phyloP scores from a whole-genome alignment of 2,329 filamentous ascomycete species.

The Scleromitrula shiraiana region DNA sequence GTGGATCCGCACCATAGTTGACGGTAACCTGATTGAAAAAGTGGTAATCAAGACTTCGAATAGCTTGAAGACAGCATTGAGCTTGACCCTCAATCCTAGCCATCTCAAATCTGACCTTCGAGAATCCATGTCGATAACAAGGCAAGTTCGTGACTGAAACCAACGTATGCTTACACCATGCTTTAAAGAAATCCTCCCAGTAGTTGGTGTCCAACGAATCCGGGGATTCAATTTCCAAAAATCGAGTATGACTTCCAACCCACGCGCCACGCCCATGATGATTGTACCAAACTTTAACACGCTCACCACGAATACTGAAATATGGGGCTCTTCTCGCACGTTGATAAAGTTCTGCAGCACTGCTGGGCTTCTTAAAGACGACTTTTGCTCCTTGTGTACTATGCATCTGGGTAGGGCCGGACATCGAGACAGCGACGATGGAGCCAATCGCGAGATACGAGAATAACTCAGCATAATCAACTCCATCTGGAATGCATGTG shows the following conservation, averaged over 20 bases:
- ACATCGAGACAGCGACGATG: not conserved
- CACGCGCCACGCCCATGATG: slow-evolving; percentile 3
- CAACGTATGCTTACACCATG: slow-evolving; percentile 1
- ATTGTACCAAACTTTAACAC: slow-evolving; percentile 8
- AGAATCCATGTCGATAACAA: not conserved
- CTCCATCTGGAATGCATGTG: slow-evolving; percentile 12
- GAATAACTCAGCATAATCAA: slow-evolving; percentile 10
- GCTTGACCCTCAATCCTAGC: not conserved
- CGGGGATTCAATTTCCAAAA: slow-evolving; percentile 2
- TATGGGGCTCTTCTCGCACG: not conserved
- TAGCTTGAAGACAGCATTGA: not conserved
- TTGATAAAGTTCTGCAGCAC: not conserved
- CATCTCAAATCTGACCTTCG: not conserved
- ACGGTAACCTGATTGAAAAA: not conserved
- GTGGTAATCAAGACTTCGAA: not conserved
- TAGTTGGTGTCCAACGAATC: not conserved
- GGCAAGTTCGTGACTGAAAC: not conserved
- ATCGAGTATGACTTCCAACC: slow-evolving; percentile 1
- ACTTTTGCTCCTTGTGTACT: not conserved
- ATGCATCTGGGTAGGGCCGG: not conserved
- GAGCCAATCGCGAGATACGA: not conserved
- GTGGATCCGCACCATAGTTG: not conserved
- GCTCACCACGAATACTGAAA: not conserved
- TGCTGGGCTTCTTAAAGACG: not conserved
- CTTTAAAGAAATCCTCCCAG: not conserved